Evolutionary conservation across 2,329 filamentous ascomycete species (phyloP).

Genomic region (Cordyceps cicadae): DNA sequence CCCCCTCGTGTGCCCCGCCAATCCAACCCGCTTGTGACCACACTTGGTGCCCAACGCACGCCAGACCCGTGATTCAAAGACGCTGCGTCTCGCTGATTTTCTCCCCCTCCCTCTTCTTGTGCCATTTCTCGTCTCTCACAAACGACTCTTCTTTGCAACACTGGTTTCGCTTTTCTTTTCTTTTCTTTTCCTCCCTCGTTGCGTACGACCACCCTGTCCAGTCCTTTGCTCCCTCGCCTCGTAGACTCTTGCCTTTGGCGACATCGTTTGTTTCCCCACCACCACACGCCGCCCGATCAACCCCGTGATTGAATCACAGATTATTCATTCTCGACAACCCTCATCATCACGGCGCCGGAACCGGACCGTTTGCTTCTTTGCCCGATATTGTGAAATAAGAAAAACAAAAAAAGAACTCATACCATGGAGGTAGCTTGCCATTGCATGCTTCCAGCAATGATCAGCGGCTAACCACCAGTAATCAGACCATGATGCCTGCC

Average conservation of each 20-base stretch:
- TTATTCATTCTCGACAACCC: not conserved
- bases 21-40: conserved; percentile 9
- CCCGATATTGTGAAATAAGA: not conserved
- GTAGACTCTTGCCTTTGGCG: not conserved
- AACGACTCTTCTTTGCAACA: not conserved
- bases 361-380: not conserved
- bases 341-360: not conserved
- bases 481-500: conserved; percentile 31
- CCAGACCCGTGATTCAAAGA: conserved; percentile 8
- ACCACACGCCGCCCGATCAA: not conserved
- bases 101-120: not conserved
- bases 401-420: not conserved
- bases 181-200: too few relatives aligned
- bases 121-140: not conserved
- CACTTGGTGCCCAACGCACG: conserved; percentile 9
- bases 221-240: not conserved
- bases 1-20: conserved; percentile 8
- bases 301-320: not conserved
- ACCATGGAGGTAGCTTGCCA: conserved; percentile 8
- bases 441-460: not conserved
- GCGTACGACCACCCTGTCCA: not conserved
- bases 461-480: conserved; percentile 1
- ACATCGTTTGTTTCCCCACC: not conserved
- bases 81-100: not conserved
- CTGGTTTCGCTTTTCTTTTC: not conserved